phyloP scores from a whole-genome alignment of 2,329 filamentous ascomycete species.

The Akanthomyces lecanii region DNA sequence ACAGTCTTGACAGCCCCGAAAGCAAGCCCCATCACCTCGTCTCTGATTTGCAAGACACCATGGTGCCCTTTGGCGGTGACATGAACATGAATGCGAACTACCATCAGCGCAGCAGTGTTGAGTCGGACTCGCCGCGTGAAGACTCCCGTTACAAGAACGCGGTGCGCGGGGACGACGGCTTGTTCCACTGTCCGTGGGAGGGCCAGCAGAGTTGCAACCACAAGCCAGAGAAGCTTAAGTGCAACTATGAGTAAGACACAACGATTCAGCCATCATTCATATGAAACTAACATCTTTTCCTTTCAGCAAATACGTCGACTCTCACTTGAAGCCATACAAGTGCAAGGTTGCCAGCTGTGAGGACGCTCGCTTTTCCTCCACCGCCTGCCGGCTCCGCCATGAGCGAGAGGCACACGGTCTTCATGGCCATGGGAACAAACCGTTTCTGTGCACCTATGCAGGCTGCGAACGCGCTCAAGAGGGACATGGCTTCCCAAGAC shows the following conservation, averaged over 20 bases:
- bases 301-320: slow-evolving; percentile 89
- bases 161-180: slow-evolving; percentile 63
- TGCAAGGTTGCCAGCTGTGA: slow-evolving; percentile 84
- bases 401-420: slow-evolving; percentile 94
- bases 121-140: slow-evolving; percentile 24
- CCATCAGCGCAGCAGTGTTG: slow-evolving; percentile 17
- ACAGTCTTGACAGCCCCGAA: slow-evolving; percentile 8
- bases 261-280: background rate
- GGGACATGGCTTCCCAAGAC: slow-evolving; percentile 86
- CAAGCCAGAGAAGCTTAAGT: slow-evolving; percentile 93
- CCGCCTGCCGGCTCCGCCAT: slow-evolving; percentile 88
- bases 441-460: slow-evolving; percentile 81
- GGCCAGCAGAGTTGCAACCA: slow-evolving; percentile 71
- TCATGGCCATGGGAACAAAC: slow-evolving; percentile 90
- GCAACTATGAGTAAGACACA: slow-evolving; percentile 88
- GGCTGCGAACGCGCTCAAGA: slow-evolving; percentile 79
- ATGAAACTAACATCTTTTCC: slow-evolving; percentile 23
- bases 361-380: slow-evolving; percentile 88
- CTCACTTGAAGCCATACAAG: slow-evolving; percentile 91
- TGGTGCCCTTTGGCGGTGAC: slow-evolving; percentile 4
- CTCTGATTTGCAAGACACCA: slow-evolving; percentile 7
- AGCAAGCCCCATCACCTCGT: slow-evolving; percentile 1
- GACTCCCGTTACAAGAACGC: slow-evolving; percentile 62
- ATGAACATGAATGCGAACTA: slow-evolving; percentile 8
- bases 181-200: slow-evolving; percentile 91